Conservation (phyloP, 306 rosid genomes). For the Quercus glauca region DNA sequence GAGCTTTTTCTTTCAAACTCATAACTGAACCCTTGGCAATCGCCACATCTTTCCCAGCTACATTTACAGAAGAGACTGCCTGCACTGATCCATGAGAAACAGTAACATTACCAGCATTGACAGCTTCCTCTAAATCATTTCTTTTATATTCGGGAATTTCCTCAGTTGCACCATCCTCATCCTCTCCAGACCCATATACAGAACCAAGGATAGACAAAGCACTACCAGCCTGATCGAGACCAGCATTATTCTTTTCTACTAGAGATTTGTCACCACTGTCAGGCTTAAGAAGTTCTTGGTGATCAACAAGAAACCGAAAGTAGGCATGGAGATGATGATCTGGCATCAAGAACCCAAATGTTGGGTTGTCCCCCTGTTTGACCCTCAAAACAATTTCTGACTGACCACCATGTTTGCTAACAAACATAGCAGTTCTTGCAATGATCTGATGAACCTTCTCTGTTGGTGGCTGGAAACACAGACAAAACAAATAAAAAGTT, state of each 20-base stretch:
- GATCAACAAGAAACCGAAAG: conserved; percentile 74
- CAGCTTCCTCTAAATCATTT: conserved; percentile 25
- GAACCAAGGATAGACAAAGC: conserved; percentile 91
- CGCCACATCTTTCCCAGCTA: conserved; percentile 37
- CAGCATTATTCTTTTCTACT: conserved; percentile 43
- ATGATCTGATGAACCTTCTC: conserved; percentile 88
- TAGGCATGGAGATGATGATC: conserved; percentile 73
- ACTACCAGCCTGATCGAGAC: conserved; percentile 57
- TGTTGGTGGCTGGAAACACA: conserved; percentile 67
- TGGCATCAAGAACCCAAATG: conserved; percentile 90
- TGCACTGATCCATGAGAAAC: conserved; percentile 39
- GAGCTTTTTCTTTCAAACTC: conserved; percentile 55
- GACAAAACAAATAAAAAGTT: conserved; percentile 17
- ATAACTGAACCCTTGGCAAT: conserved; percentile 33
- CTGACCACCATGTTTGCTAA: conserved; percentile 75
- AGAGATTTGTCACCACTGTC: conserved; percentile 36
- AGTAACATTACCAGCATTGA: conserved; percentile 26
- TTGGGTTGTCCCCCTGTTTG: conserved; percentile 89
- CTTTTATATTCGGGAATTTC: conserved; percentile 25
- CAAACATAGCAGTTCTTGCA: conserved; percentile 75
- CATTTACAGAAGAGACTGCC: conserved; percentile 33
- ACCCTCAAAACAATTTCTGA: conserved; percentile 88
- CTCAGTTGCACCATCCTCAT: conserved; percentile 60
- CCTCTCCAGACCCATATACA: conserved; percentile 76
- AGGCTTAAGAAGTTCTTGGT: conserved; percentile 61